Conservation (phyloP, 1,284 basidiomycete genomes). For the Irpex sp. region DNA sequence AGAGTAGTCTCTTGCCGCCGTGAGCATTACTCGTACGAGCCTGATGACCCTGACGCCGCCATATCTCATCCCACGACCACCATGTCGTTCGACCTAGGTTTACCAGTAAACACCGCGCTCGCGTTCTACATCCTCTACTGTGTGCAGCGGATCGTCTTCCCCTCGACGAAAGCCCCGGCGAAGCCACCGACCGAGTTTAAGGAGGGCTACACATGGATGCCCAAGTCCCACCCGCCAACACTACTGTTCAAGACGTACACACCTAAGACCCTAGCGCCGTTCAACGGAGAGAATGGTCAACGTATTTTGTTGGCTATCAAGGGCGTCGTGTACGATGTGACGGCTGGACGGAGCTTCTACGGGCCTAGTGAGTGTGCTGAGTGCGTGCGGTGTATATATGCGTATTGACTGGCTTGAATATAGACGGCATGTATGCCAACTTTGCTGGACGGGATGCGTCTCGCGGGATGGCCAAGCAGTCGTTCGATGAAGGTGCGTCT, state of each 20-base stretch:
- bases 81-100: slow-evolving; percentile 58
- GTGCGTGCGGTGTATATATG: background rate
- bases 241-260: slow-evolving; percentile 84
- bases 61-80: slow-evolving; percentile 17
- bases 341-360: slow-evolving; percentile 90
- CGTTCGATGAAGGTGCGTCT: slow-evolving; percentile 85
- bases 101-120: slow-evolving; percentile 80
- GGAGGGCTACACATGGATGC: slow-evolving; percentile 88
- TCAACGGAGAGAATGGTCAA: slow-evolving; percentile 73
- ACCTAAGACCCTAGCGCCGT: slow-evolving; percentile 75
- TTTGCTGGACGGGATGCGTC: slow-evolving; percentile 96
- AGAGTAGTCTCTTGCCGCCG: background rate
- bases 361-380: slow-evolving; percentile 75
- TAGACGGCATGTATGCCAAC: slow-evolving; percentile 96
- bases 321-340: slow-evolving; percentile 92
- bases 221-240: slow-evolving; percentile 81
- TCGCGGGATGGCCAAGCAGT: slow-evolving; percentile 96
- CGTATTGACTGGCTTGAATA: background rate
- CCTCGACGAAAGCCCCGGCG: slow-evolving; percentile 57
- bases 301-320: slow-evolving; percentile 90
- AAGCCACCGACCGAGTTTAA: slow-evolving; percentile 77
- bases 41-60: slow-evolving; percentile 1
- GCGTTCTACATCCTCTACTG: slow-evolving; percentile 85
- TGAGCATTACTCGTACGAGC: background rate
- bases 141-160: slow-evolving; percentile 79